Conservation (phyloP, 495 filamentous ascomycete genomes). For the Sordaria brevicollis region DNA sequence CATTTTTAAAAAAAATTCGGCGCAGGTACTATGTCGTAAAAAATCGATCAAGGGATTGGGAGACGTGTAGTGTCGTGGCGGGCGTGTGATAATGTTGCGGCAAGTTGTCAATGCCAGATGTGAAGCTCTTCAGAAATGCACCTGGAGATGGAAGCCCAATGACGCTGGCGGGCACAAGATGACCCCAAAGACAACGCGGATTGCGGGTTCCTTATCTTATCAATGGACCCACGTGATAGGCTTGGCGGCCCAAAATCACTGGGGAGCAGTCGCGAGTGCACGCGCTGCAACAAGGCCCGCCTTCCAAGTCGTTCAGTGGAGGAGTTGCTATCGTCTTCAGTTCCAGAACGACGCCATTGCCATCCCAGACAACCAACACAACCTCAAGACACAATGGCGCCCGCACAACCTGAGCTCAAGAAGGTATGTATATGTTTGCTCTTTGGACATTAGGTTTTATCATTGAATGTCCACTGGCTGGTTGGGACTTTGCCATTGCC, state of each 20-base stretch:
- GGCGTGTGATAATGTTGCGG: neutral
- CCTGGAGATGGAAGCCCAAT: neutral
- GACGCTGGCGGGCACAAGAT: neutral
- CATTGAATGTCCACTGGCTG: neutral
- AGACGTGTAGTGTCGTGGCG: neutral
- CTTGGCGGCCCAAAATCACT: slow-evolving; percentile 1
- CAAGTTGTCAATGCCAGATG: neutral
- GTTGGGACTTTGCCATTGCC: neutral
- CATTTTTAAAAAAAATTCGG: slow-evolving; percentile 30
- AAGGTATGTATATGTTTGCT: slow-evolving; percentile 54
- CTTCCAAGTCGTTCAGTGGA: neutral
- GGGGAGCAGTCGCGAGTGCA: neutral
- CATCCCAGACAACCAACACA: slow-evolving; percentile 2
- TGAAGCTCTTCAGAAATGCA: neutral
- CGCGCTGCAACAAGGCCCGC: neutral
- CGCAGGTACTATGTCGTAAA: neutral
- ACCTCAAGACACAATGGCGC: slow-evolving; percentile 64
- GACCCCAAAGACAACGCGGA: neutral
- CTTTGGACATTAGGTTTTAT: neutral
- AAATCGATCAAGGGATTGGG: neutral
- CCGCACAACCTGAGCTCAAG: slow-evolving; percentile 97
- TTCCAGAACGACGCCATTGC: neutral
- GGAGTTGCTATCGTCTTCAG: neutral
- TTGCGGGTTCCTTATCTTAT: slow-evolving; percentile 17
- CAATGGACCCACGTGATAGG: slow-evolving; percentile 4